Evolutionary conservation across 176 grass and related monocot genomes (phyloP), one percentile per base, ranked within the genome.

Genomic region (Aegilops tauschii): DNA sequence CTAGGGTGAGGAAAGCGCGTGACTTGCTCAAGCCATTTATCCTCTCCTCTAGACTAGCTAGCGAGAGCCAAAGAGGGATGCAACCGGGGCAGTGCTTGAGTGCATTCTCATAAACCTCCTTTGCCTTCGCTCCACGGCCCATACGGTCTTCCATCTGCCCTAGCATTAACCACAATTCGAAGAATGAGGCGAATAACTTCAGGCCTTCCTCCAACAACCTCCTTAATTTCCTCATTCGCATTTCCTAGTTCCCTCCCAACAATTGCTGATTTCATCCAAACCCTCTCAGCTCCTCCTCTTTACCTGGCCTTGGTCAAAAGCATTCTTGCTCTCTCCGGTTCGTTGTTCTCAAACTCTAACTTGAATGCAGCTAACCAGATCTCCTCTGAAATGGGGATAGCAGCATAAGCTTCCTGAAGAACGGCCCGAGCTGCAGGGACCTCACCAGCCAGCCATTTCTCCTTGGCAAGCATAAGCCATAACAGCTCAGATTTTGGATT

Each of bases 321-420:
- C 83, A 95, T 91, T 77, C 93, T 95, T 84, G 95, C 95, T 93
- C 95, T 98, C 83, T 95, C 91, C 20, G 93, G 95, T 78, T 98
- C 95, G 52, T 98, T 88, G 82, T 95, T 98, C 89, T 98, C 95
- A 83, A 98, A 98, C 77, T 98, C 95, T 25, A 98, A 86, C 86
- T 98, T 98, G 86, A 98, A 98, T 44, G 95, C 95, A 36, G 95
- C 95, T 71, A 98, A 81, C 95, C 95, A 95, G 69, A 98, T 93
- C 87, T 98, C 95, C 77, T 98, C 95, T 61, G 95, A 98, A 87
- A 93, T 25, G 23, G 23, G 95, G 45, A 98, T 93, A 77, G 93
- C 91, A 23, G 93, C 93, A 80, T 95, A 95, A 76, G 95, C 95
- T 90, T 98, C 95, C 84, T 95, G 95, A 27, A 98, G 93, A 92